Base-by-base conservation (phyloP, 225 moss, liverwort and hornwort genomes). In the Straminergon stramineum region DNA sequence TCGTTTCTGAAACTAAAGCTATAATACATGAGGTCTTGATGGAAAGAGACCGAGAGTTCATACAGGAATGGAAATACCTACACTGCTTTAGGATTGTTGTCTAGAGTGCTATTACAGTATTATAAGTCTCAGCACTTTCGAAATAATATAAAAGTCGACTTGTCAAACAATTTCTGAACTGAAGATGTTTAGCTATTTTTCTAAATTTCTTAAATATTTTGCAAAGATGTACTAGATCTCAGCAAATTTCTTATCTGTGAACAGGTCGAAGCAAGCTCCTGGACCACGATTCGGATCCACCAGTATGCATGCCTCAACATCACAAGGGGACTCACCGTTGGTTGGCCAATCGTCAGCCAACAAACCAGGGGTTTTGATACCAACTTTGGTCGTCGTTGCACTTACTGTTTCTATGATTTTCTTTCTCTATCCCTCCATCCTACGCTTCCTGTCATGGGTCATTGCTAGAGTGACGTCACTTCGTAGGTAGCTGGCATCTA, bases 211-310 rank as follows among this genome's bases (percentile, higher is more conserved):
- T 39, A 30, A 32, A 30, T 83, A 22, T 57, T 67, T 75, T 76
- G 20, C 76, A 75, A 67, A 39, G 11, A 45, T 84, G 34, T 75
- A 20, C 85, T 89, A 61, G 79, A 87, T 81, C 58, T 90, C 19
- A 78, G 48, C 14, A 60, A 62, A 68, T 48, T 52, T 63, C 63
- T 67, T 75, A 17, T 81, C 45, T 90, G 66, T 90, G 85, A 86
- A 84, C 92, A 95, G 95, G 87, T 84, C 84, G 77, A 93, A 91
- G 82, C 89, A 88, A 89, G 75, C 84, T 74, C 90, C 90, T 60
- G 91, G 92, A n/a, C 93, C 95, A 28, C 93, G 90, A 78, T 95
- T 95, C 84, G 94, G 93, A 91, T 93, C 93, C 90, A 90, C 93
- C 86, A 93, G 93, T 86, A 89, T 93, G 84, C 94, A 93, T 78